Evolutionary conservation across 257 asterid genomes (phyloP).

Genomic region (Hygrophila difformis): DNA sequence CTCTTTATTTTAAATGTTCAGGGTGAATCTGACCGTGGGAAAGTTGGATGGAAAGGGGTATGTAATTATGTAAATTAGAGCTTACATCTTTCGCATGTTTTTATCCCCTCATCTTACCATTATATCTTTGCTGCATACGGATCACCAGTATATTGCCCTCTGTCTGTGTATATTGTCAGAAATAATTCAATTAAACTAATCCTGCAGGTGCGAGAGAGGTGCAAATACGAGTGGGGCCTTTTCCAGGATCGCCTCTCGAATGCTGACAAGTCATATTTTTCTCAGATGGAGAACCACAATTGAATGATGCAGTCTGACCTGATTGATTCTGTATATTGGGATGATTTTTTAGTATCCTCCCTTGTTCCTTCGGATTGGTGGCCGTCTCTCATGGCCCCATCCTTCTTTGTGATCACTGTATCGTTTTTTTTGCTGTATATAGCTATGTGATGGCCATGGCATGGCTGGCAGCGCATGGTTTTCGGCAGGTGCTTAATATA

Average conservation of each 20-base stretch:
- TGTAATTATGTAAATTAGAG: too few species aligned
- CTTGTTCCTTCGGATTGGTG: too few species aligned
- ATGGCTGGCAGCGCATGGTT: too few species aligned
- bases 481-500: too few species aligned
- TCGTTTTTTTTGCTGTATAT: neutral
- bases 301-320: too few species aligned
- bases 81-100: too few species aligned
- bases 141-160: slow-evolving; percentile 9
- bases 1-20: slow-evolving; percentile 29
- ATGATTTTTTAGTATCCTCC: too few species aligned
- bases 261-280: slow-evolving; percentile 75
- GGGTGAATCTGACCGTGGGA: slow-evolving; percentile 80
- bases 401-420: slow-evolving; percentile 14
- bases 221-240: slow-evolving; percentile 88
- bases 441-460: too few species aligned
- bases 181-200: too few species aligned
- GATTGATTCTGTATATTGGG: too few species aligned
- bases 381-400: slow-evolving; percentile 11
- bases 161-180: neutral
- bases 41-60: slow-evolving; percentile 97
- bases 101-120: too few species aligned
- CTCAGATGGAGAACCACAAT: slow-evolving; percentile 30
- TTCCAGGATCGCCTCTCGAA: slow-evolving; percentile 87
- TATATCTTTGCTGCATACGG: too few species aligned
- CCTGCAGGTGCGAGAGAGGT: slow-evolving; percentile 95